A percentile compares a stretch with the other conserved stretches of the same genome.
Conservation (phyloP, 2,329 filamentous ascomycete genomes). For the Sphaerulina musiva region DNA sequence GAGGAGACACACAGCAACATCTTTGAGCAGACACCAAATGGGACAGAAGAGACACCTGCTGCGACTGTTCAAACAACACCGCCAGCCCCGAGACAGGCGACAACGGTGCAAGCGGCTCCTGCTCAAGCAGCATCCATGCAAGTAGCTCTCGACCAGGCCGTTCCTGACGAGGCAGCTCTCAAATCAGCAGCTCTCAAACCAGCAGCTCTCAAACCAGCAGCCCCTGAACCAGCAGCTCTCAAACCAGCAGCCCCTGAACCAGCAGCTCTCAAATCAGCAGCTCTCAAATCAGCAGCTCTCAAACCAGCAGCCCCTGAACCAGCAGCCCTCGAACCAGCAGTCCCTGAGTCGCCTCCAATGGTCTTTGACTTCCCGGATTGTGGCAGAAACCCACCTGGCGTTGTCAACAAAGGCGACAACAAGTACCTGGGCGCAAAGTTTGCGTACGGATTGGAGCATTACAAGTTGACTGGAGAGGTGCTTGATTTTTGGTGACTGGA, state of each 20-base stretch:
- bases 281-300: background rate
- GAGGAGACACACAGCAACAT: constrained; percentile 22
- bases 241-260: background rate
- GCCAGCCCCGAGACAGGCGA: background rate
- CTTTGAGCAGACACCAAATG: constrained; percentile 15
- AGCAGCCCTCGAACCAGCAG: background rate
- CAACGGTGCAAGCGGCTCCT: background rate
- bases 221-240: background rate
- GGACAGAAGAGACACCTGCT: constrained; percentile 1
- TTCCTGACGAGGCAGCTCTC: background rate
- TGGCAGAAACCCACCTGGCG: background rate
- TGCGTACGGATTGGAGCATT: constrained; percentile 11
- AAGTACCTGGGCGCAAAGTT: constrained; percentile 10
- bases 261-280: too few species aligned
- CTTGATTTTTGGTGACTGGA: too few species aligned
- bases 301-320: background rate
- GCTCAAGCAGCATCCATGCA: background rate
- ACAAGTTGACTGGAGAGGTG: constrained; percentile 1
- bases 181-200: background rate
- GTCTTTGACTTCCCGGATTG: constrained; percentile 7
- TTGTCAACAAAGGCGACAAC: background rate
- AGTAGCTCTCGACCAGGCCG: background rate
- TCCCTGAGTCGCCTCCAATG: background rate
- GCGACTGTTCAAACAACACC: background rate
- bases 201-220: background rate